These are phyloP conservation scores for Hortiboletus rubellus DNA, from an alignment of 1,284 basidiomycete species.

Conservation along the genomic window DNA sequence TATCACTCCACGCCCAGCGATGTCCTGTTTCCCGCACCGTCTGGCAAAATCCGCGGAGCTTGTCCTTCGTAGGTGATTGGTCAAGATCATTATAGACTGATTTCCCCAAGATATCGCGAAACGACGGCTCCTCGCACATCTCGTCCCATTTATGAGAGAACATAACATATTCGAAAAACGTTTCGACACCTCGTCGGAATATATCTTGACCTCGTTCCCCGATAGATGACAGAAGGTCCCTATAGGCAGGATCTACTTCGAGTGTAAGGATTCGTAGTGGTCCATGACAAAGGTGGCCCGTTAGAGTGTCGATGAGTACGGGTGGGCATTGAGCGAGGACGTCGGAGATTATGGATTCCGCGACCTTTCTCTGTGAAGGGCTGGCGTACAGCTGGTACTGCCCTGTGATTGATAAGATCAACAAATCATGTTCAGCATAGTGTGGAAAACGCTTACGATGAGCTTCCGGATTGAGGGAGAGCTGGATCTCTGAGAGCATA, in stretches of 20 bases:
- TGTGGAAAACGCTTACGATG: background rate
- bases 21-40: background rate
- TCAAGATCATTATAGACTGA: conserved; percentile 12
- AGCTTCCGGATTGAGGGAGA: background rate
- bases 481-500: conserved; percentile 8
- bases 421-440: background rate
- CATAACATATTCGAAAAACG: conserved; percentile 20
- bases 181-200: conserved; percentile 1
- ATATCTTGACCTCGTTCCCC: background rate
- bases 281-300: conserved; percentile 6
- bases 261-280: background rate
- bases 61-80: conserved; percentile 1
- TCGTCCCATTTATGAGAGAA: conserved; percentile 22
- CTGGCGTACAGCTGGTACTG: background rate
- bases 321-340: conserved; percentile 4
- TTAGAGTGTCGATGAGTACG: conserved; percentile 7
- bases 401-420: background rate
- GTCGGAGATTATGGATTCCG: background rate
- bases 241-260: conserved; percentile 4
- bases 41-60: conserved; percentile 10
- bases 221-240: conserved; percentile 1
- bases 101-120: conserved; percentile 10
- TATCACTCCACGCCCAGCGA: conserved; percentile 12
- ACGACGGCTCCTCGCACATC: conserved; percentile 6
- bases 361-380: background rate